Conservation (phyloP, 129 eudicot genomes). For the Solidago caesia region DNA sequence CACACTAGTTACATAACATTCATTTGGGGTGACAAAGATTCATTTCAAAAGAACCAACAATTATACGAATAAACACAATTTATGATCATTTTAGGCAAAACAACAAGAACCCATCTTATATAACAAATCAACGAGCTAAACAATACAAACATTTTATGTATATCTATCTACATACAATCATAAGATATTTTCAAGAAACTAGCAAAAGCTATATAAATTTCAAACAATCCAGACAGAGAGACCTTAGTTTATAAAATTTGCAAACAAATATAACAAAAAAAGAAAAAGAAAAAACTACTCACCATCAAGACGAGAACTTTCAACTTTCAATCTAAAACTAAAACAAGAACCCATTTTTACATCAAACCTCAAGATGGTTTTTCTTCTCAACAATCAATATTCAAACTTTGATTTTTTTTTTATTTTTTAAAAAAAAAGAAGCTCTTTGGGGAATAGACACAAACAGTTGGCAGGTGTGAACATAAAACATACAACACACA, state of each 20-base stretch:
- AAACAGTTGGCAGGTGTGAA: slow-evolving; percentile 42
- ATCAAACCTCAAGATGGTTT: neutral
- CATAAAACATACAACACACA: slow-evolving; percentile 26
- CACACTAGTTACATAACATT: no score
- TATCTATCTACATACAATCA: neutral
- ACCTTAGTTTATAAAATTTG: neutral
- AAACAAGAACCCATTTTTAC: slow-evolving; percentile 51
- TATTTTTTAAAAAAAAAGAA: neutral
- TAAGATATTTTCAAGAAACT: neutral
- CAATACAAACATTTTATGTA: slow-evolving; percentile 2
- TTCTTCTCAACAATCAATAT: neutral
- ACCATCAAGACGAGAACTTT: slow-evolving; percentile 54
- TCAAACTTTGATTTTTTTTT: neutral
- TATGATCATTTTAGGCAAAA: slow-evolving; percentile 4
- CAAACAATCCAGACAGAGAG: neutral
- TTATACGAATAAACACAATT: neutral
- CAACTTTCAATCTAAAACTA: slow-evolving; percentile 44
- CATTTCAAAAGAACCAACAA: no score
- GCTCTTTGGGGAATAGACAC: slow-evolving; percentile 20
- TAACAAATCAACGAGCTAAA: neutral
- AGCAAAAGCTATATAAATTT: neutral
- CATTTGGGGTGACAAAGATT: no score
- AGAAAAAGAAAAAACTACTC: slow-evolving; percentile 9
- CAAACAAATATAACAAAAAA: neutral
- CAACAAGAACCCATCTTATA: slow-evolving; percentile 2